Conservation (phyloP, 2,329 filamentous ascomycete genomes). For the Verticillium dahliae region DNA sequence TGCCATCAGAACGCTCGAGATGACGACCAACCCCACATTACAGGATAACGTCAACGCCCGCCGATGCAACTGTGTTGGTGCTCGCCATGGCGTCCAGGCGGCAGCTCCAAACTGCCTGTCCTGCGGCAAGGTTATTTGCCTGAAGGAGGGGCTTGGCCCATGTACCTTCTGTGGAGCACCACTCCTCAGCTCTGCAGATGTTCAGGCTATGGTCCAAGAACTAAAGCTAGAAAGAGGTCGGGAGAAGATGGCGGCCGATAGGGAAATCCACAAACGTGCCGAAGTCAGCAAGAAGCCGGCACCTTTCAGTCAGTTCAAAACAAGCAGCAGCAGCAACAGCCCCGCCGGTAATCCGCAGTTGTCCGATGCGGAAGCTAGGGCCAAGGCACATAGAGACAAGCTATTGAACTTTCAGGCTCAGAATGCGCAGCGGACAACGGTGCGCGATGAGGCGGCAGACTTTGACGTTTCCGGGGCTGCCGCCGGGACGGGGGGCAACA, state of each 20-base stretch:
- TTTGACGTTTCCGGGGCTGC: slow-evolving; percentile 46
- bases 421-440: slow-evolving; percentile 75
- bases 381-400: slow-evolving; percentile 73
- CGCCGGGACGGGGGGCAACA: slow-evolving; percentile 45
- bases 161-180: slow-evolving; percentile 84
- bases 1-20: slow-evolving; percentile 81
- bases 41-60: slow-evolving; percentile 50
- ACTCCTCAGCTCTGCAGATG: slow-evolving; percentile 64
- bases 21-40: slow-evolving; percentile 81
- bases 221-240: slow-evolving; percentile 79
- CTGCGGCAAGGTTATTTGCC: slow-evolving; percentile 92
- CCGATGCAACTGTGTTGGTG: slow-evolving; percentile 82
- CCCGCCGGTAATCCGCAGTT: slow-evolving; percentile 25
- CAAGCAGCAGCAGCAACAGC: slow-evolving; percentile 6
- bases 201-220: slow-evolving; percentile 79
- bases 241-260: slow-evolving; percentile 79
- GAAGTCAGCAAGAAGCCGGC: slow-evolving; percentile 57
- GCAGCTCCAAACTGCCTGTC: slow-evolving; percentile 88
- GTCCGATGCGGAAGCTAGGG: slow-evolving; percentile 57
- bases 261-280: slow-evolving; percentile 58
- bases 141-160: slow-evolving; percentile 87
- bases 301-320: slow-evolving; percentile 48
- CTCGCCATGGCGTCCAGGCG: slow-evolving; percentile 79
- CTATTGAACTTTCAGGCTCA: slow-evolving; percentile 78
- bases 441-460: slow-evolving; percentile 75